Evolutionary conservation across 139 green algal genomes (phyloP), one percentile per base, ranked within the genome.

Genomic region (Astrephomene gubernaculifera): DNA sequence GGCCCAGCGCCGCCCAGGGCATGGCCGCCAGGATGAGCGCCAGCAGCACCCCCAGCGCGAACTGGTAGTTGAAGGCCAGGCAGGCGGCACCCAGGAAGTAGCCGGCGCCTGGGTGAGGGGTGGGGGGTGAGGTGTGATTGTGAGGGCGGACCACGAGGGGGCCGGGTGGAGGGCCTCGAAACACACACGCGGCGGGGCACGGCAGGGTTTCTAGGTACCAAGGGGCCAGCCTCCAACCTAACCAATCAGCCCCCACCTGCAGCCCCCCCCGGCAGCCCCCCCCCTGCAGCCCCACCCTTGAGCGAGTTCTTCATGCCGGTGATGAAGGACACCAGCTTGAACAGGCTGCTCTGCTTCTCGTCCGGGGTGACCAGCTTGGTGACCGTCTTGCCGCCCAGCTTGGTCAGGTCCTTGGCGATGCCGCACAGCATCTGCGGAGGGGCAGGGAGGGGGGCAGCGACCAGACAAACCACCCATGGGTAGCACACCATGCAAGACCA

Each of bases 381-480:
- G 7, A 97, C 94, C 0, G 95, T 96, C 89, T 98, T 98, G 39
- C 95, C 95, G 0, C 95, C 95, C 19, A 98, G 89, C 91, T 98
- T 98, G 31, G 93, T 96, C 27, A 98, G 88, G 86, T 98, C 95
- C 83, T 98, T 98, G 39, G 95, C 95, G 2, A 97, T 82, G 45
- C 95, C 95, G 69, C 90, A 96, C 73, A 96, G 81, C 85, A 95
- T 90, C 88, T 98, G 95, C n/a, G n/a, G 69, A 53, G 68, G 6
- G 68, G 57, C 17, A 22, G 57, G 68, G 33, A 25, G 19, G 39
- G 22, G 36, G 33, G 19, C 65, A 49, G 65, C 19, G 65, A n/a
- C n/a, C n/a, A n/a, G n/a, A n/a, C n/a, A n/a, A n/a, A n/a, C n/a
- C n/a, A n/a, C n/a, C n/a, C n/a, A n/a, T n/a, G n/a, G n/a, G n/a